Evolutionary conservation across 169 alveolate species (phyloP).

Genomic region (Cyclospora cayetanensis): DNA sequence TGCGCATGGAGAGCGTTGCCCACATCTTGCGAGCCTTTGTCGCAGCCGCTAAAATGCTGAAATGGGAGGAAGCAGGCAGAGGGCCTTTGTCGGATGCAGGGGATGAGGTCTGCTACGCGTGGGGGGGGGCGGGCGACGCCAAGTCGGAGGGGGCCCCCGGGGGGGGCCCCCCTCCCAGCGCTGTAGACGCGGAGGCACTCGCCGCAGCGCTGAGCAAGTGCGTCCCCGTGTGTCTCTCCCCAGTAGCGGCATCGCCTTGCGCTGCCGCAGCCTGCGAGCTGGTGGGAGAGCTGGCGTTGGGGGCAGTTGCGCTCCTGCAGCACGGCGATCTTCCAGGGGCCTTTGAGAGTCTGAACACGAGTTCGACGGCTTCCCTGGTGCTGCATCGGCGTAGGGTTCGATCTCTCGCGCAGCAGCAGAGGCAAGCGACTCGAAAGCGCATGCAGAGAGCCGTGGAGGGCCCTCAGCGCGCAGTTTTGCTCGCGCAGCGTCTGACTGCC

Average conservation of each 20-base stretch:
- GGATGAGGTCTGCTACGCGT: not conserved
- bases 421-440: slow-evolving; percentile 50
- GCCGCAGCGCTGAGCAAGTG: slow-evolving; percentile 6
- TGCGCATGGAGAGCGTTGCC: not conserved
- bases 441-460: slow-evolving; percentile 52
- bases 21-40: not conserved
- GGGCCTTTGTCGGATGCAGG: slow-evolving; percentile 22
- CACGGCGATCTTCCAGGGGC: slow-evolving; percentile 59
- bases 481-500: slow-evolving; percentile 26
- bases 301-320: slow-evolving; percentile 67
- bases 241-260: not conserved
- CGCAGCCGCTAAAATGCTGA: not conserved
- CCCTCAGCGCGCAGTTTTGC: slow-evolving; percentile 36
- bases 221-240: not conserved
- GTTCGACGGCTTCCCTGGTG: not conserved
- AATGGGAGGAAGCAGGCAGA: not conserved
- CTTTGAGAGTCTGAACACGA: slow-evolving; percentile 15
- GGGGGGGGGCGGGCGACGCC: not conserved
- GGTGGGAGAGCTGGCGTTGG: slow-evolving; percentile 63
- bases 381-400: not conserved
- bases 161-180: not conserved
- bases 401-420: slow-evolving; percentile 33
- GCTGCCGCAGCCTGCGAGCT: slow-evolving; percentile 3
- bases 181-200: not conserved
- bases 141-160: not conserved